Conservation (phyloP, 345 rosid species). For the Durio zibethinus region DNA sequence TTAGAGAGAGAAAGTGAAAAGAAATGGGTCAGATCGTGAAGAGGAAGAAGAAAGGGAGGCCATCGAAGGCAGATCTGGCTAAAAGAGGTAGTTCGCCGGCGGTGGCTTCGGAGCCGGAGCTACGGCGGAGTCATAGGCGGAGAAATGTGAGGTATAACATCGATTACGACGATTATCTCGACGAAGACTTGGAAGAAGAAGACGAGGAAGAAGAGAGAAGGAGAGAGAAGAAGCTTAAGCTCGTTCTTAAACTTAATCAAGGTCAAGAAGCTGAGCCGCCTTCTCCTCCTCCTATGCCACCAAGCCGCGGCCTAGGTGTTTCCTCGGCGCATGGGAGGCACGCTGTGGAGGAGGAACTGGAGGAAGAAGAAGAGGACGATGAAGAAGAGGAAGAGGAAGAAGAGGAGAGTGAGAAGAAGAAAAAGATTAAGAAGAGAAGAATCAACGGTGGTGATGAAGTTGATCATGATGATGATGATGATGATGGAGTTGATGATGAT, state of each 20-base stretch:
- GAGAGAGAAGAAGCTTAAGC: slow-evolving; percentile 80
- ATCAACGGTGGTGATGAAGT: slow-evolving; percentile 33
- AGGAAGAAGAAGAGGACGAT: slow-evolving; percentile 36
- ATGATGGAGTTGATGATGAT: slow-evolving; percentile 33
- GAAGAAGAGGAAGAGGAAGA: slow-evolving; percentile 20
- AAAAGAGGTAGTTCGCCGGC: slow-evolving; percentile 35
- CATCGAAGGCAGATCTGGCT: slow-evolving; percentile 89
- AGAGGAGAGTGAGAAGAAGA: slow-evolving; percentile 26
- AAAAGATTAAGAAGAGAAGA: slow-evolving; percentile 45
- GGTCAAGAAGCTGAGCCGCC: slow-evolving; percentile 29
- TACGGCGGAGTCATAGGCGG: slow-evolving; percentile 67
- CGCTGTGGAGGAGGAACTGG: slow-evolving; percentile 30
- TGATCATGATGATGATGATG: slow-evolving; percentile 35
- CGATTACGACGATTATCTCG: slow-evolving; percentile 73
- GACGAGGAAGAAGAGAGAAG: slow-evolving; percentile 56
- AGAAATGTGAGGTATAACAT: slow-evolving; percentile 78
- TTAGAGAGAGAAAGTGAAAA: slow-evolving; percentile 34
- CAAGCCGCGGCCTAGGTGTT: slow-evolving; percentile 11
- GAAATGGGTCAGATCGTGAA: slow-evolving; percentile 88
- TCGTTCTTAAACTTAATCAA: slow-evolving; percentile 65
- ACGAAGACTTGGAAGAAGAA: slow-evolving; percentile 50
- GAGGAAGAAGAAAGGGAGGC: slow-evolving; percentile 95
- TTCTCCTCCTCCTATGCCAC: slow-evolving; percentile 26
- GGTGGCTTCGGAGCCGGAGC: slow-evolving; percentile 34
- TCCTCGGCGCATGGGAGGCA: slow-evolving; percentile 26